These are phyloP conservation scores for Endoconidiophora laricicola DNA, from an alignment of 2,329 filamentous ascomycete species.

Conservation along the genomic window DNA sequence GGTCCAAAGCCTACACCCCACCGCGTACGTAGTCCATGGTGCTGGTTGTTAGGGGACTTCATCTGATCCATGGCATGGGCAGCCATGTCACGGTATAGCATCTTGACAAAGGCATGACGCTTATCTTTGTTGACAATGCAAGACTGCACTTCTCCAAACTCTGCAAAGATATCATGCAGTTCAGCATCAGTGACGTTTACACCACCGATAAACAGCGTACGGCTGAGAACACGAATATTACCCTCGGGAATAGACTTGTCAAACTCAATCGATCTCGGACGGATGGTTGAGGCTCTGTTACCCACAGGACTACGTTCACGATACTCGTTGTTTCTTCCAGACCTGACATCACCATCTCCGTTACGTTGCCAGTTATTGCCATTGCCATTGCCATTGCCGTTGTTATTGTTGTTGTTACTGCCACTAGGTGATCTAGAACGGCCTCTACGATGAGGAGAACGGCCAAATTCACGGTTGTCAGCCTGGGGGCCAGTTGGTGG, in stretches of 20 bases:
- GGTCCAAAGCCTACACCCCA: slow-evolving; percentile 98
- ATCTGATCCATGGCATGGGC: slow-evolving; percentile 72
- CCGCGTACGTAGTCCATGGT: slow-evolving; percentile 64
- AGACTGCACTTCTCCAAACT: slow-evolving; percentile 79
- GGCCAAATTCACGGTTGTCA: slow-evolving; percentile 21
- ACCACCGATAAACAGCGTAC: slow-evolving; percentile 91
- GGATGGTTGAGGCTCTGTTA: slow-evolving; percentile 18
- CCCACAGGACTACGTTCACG: slow-evolving; percentile 40
- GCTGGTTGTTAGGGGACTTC: slow-evolving; percentile 49
- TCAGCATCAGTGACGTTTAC: slow-evolving; percentile 77
- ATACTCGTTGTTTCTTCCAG: slow-evolving; percentile 44
- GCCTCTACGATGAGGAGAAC: slow-evolving; percentile 42
- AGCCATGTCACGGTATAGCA: slow-evolving; percentile 79
- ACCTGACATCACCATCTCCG: slow-evolving; percentile 21
- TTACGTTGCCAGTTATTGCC: slow-evolving; percentile 20
- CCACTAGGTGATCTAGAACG: slow-evolving; percentile 48
- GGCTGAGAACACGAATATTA: slow-evolving; percentile 79
- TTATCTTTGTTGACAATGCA: slow-evolving; percentile 98
- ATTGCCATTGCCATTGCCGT: background rate
- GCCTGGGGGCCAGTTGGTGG: slow-evolving; percentile 11
- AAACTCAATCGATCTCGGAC: slow-evolving; percentile 47
- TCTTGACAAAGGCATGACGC: slow-evolving; percentile 96
- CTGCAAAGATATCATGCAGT: slow-evolving; percentile 61
- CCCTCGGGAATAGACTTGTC: slow-evolving; percentile 59
- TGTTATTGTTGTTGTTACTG: background rate